These are phyloP conservation scores for Tylopilus rubrobrunneus DNA, from an alignment of 768 basidiomycete species.

Conservation along the genomic window DNA sequence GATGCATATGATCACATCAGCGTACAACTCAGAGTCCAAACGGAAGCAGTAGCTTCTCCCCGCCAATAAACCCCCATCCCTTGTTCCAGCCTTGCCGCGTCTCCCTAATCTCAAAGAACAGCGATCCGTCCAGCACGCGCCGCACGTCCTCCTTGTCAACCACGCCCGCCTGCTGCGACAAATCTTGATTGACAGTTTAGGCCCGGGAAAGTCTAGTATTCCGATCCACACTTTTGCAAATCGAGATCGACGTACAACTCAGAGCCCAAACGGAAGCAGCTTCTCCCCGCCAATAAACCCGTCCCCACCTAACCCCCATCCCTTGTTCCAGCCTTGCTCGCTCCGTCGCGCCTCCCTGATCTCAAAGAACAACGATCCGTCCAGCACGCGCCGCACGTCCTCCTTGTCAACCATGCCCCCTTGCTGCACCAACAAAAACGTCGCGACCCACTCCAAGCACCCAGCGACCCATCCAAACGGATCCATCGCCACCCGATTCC, in stretches of 20 bases:
- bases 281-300: slow-evolving; percentile 30
- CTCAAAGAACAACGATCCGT: slow-evolving; percentile 38
- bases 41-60: slow-evolving; percentile 23
- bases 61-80: slow-evolving; percentile 29
- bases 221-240: no score
- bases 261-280: slow-evolving; percentile 28
- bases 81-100: slow-evolving; percentile 29
- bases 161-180: slow-evolving; percentile 34
- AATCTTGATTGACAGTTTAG: not conserved
- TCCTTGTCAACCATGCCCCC: slow-evolving; percentile 40
- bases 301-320: slow-evolving; percentile 29
- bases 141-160: slow-evolving; percentile 41
- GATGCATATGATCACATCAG: not conserved
- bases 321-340: slow-evolving; percentile 27
- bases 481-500: slow-evolving; percentile 34
- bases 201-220: slow-evolving; percentile 3
- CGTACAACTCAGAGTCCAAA: slow-evolving; percentile 21
- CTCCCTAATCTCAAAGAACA: slow-evolving; percentile 33
- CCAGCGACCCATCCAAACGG: slow-evolving; percentile 35
- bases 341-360: slow-evolving; percentile 22
- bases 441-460: slow-evolving; percentile 37
- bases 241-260: not conserved
- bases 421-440: slow-evolving; percentile 38
- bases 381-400: slow-evolving; percentile 39
- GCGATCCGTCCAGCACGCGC: slow-evolving; percentile 38